These are phyloP conservation scores for Zygotorulaspora florentina DNA, from an alignment of 805 yeast genomes.

Conservation along the genomic window DNA sequence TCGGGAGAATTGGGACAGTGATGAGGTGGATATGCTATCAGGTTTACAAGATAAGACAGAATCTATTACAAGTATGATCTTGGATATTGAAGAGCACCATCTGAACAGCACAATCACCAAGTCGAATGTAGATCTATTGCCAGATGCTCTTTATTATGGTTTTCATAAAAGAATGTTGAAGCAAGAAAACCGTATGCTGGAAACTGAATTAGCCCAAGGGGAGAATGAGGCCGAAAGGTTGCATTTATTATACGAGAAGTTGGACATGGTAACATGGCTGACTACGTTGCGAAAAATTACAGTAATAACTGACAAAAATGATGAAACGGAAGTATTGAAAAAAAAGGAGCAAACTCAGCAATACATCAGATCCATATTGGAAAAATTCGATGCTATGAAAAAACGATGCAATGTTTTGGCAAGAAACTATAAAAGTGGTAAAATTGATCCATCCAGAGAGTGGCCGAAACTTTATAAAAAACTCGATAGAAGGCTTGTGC, in stretches of 20 bases:
- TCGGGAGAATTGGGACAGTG: neutral
- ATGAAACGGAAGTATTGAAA: slow-evolving; percentile 46
- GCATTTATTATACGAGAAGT: slow-evolving; percentile 39
- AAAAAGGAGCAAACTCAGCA: slow-evolving; percentile 51
- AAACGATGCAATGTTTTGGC: slow-evolving; percentile 17
- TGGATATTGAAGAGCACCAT: slow-evolving; percentile 14
- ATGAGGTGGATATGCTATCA: neutral
- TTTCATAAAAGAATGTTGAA: slow-evolving; percentile 59
- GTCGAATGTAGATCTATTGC: slow-evolving; percentile 41
- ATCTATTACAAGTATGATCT: slow-evolving; percentile 21
- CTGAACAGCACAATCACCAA: slow-evolving; percentile 1
- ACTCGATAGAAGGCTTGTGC: slow-evolving; percentile 20
- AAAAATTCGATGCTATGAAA: slow-evolving; percentile 27
- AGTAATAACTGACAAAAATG: slow-evolving; percentile 43
- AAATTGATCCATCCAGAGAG: slow-evolving; percentile 19
- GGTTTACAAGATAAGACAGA: slow-evolving; percentile 12
- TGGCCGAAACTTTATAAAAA: slow-evolving; percentile 20
- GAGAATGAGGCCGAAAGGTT: slow-evolving; percentile 54
- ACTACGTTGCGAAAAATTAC: slow-evolving; percentile 46
- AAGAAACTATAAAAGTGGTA: slow-evolving; percentile 14
- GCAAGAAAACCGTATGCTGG: slow-evolving; percentile 62
- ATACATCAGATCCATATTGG: slow-evolving; percentile 40
- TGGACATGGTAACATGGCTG: slow-evolving; percentile 47
- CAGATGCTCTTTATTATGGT: slow-evolving; percentile 40
- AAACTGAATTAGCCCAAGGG: slow-evolving; percentile 43